phyloP scores from a whole-genome alignment of 805 yeast genomes.

The Kockiozyma suomiensis region DNA sequence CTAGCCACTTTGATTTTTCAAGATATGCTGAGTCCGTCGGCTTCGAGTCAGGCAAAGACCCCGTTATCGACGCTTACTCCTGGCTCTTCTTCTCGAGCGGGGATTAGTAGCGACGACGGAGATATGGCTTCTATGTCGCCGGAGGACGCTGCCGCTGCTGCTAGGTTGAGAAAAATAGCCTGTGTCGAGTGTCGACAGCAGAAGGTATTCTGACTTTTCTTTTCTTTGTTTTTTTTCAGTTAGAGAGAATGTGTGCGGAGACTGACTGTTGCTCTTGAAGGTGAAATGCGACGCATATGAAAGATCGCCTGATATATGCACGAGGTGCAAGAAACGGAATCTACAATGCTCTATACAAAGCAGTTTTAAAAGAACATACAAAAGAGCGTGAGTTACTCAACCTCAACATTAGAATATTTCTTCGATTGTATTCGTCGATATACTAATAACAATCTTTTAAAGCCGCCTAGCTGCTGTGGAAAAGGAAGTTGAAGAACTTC shows the following conservation, averaged over 20 bases:
- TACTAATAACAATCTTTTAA: neutral
- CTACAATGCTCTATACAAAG: conserved; percentile 72
- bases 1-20: neutral
- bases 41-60: neutral
- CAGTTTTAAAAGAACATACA: conserved; percentile 86
- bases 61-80: conserved; percentile 8
- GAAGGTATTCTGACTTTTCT: no score
- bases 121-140: conserved; percentile 25
- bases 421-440: no score
- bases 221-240: neutral
- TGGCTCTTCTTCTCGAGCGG: neutral
- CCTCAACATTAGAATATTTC: no score
- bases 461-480: conserved; percentile 57
- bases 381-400: conserved; percentile 71
- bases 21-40: neutral
- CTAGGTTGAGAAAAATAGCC: conserved; percentile 53
- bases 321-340: conserved; percentile 74
- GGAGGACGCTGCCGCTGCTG: conserved; percentile 20
- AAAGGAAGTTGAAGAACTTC: conserved; percentile 70
- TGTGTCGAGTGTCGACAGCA: conserved; percentile 97
- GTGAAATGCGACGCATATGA: conserved; percentile 85
- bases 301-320: conserved; percentile 74
- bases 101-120: conserved; percentile 15
- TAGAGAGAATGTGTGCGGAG: neutral
- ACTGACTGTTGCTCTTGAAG: conserved; percentile 18